Evolutionary conservation across 768 basidiomycete species (phyloP).

Genomic region (Pholiota microspora): DNA sequence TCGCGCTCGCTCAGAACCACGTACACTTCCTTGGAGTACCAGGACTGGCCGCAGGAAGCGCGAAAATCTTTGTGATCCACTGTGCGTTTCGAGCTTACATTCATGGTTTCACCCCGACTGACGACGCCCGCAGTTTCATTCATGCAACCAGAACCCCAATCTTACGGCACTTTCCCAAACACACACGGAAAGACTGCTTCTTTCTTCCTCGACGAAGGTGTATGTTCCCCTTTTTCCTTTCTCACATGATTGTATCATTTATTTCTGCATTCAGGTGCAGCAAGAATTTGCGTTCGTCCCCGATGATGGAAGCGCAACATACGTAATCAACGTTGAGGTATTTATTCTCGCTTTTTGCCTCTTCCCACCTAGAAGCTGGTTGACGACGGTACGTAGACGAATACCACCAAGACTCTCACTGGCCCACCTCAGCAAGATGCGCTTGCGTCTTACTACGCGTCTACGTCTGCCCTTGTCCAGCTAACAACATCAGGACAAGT

Average conservation of each 20-base stretch:
- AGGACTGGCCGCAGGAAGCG: conserved; percentile 61
- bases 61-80: conserved; percentile 84
- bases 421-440: conserved; percentile 22
- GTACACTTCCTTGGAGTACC: conserved; percentile 80
- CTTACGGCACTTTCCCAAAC: conserved; percentile 69
- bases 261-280: conserved; percentile 35
- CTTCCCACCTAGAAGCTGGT: background rate
- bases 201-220: conserved; percentile 59
- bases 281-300: conserved; percentile 63
- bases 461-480: conserved; percentile 25
- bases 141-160: conserved; percentile 73
- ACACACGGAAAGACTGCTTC: conserved; percentile 67
- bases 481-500: conserved; percentile 20
- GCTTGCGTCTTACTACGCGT: conserved; percentile 22
- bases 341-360: background rate
- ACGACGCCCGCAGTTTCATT: conserved; percentile 51
- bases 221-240: background rate
- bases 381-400: conserved; percentile 11
- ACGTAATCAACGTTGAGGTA: conserved; percentile 61
- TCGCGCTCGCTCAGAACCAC: conserved; percentile 86
- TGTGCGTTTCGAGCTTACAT: conserved; percentile 38
- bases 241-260: background rate
- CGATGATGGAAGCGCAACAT: conserved; percentile 64
- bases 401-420: conserved; percentile 26
- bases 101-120: background rate